Conservation (phyloP, 306 rosid genomes). For the Cicer bijugum region DNA sequence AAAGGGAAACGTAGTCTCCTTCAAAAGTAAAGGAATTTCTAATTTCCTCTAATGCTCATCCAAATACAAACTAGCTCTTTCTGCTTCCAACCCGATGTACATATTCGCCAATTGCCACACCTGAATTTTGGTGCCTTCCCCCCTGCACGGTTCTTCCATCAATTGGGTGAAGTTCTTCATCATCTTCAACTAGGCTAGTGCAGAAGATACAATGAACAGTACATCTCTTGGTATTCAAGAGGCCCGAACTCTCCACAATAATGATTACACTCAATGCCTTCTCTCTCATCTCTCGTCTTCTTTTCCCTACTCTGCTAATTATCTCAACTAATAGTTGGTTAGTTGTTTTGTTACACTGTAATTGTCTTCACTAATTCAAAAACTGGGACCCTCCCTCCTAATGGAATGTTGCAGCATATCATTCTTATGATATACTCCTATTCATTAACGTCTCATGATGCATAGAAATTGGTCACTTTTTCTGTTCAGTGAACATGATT, state of each 20-base stretch:
- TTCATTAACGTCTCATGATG: constrained; percentile 37
- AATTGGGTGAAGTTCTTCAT: neutral
- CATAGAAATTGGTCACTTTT: constrained; percentile 31
- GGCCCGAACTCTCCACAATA: neutral
- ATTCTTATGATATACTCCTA: constrained; percentile 32
- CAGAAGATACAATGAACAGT: neutral
- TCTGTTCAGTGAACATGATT: constrained; percentile 65
- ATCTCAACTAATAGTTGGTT: constrained; percentile 7
- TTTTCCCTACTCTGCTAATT: neutral
- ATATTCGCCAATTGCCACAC: neutral
- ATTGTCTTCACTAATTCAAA: neutral
- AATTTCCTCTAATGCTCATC: neutral
- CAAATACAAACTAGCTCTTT: neutral
- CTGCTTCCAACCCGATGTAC: constrained; percentile 3
- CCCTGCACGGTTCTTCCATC: neutral
- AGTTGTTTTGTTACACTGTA: constrained; percentile 3
- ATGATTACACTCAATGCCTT: neutral
- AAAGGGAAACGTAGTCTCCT: neutral
- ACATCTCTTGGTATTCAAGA: neutral
- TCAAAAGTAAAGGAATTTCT: neutral
- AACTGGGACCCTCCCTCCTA: constrained; percentile 7
- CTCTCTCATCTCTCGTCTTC: neutral
- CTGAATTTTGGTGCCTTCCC: neutral
- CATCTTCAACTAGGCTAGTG: neutral
- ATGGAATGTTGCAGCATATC: constrained; percentile 3